Evolutionary conservation across 169 alveolate species (phyloP).

Genomic region (Cryptosporidium parvum): DNA sequence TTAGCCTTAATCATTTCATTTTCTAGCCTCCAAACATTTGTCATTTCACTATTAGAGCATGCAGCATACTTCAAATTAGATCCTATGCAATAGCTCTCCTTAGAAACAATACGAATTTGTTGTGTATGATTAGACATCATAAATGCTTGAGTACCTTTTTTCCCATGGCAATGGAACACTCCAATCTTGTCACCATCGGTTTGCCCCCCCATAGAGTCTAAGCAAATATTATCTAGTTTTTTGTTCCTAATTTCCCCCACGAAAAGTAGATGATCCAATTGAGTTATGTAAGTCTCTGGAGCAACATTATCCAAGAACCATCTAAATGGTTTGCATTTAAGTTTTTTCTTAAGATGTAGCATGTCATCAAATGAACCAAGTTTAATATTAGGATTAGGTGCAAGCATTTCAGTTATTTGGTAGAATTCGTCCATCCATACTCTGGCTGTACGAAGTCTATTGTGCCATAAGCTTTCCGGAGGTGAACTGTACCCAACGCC

Average conservation of each 20-base stretch:
- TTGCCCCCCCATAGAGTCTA: constrained; percentile 63
- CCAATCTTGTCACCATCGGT: constrained; percentile 22
- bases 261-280: constrained; percentile 33
- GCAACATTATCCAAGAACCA: constrained; percentile 78
- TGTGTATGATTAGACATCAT: constrained; percentile 35
- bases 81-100: constrained; percentile 55
- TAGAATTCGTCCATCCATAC: constrained; percentile 80
- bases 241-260: constrained; percentile 60
- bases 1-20: constrained; percentile 27
- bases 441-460: constrained; percentile 79
- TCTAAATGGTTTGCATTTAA: constrained; percentile 78
- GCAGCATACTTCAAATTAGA: not conserved
- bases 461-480: constrained; percentile 75
- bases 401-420: constrained; percentile 70
- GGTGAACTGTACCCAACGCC: constrained; percentile 79
- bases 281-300: constrained; percentile 56
- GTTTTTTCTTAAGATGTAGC: constrained; percentile 72
- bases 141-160: constrained; percentile 74
- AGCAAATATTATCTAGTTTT: constrained; percentile 8
- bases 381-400: constrained; percentile 48
- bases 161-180: constrained; percentile 58
- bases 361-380: constrained; percentile 67
- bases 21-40: constrained; percentile 39
- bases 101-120: constrained; percentile 39
- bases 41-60: constrained; percentile 27